These are phyloP conservation scores for Penicillium sp. DNA, from an alignment of 2,329 filamentous ascomycete species.

Conservation along the genomic window DNA sequence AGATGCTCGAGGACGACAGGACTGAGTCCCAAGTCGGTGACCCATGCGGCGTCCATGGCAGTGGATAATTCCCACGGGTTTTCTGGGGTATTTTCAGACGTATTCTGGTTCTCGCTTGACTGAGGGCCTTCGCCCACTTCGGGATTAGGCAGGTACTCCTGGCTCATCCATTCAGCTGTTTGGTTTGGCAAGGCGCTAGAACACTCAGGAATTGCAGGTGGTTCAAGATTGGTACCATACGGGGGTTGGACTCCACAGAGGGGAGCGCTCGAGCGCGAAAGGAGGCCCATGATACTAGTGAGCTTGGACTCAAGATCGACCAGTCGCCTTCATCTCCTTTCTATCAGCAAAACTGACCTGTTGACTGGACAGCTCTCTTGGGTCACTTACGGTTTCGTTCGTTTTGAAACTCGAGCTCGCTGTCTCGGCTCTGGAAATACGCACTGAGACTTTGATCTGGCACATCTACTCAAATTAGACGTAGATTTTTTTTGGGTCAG, in stretches of 20 bases:
- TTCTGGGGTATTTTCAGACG: background rate
- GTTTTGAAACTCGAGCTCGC: conserved; percentile 16
- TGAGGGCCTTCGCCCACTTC: background rate
- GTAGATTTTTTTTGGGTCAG: too few relatives aligned
- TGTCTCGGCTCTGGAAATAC: conserved; percentile 22
- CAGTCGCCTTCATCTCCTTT: background rate
- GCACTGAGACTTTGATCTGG: conserved; percentile 25
- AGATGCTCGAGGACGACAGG: conserved; percentile 19
- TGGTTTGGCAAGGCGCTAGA: background rate
- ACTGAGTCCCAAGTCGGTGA: background rate
- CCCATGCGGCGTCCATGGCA: background rate
- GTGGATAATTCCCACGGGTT: background rate
- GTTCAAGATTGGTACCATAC: background rate
- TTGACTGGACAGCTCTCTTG: background rate
- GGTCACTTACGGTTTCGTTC: conserved; percentile 3
- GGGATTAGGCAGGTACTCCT: background rate
- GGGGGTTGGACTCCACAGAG: background rate
- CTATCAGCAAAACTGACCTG: background rate
- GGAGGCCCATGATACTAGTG: background rate
- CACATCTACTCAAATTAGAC: conserved; percentile 24
- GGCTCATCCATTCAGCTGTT: background rate
- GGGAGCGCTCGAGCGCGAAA: background rate
- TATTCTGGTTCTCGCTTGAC: background rate
- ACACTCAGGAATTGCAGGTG: background rate
- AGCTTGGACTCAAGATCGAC: conserved; percentile 4